A percentile compares a stretch with the other conserved stretches of the same genome.
Evolutionary conservation across 768 basidiomycete genomes (phyloP).

Genomic region (Xerocomus spinulosus): DNA sequence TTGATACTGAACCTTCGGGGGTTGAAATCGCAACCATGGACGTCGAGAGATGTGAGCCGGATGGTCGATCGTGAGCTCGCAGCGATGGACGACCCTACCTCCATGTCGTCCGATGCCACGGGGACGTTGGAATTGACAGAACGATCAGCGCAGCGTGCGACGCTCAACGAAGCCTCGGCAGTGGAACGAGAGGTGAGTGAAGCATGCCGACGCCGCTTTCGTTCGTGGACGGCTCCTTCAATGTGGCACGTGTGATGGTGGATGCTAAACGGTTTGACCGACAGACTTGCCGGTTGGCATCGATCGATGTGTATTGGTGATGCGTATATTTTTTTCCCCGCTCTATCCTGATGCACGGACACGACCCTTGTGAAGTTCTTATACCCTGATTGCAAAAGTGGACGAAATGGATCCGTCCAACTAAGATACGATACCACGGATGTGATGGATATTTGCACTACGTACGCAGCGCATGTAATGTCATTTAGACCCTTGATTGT

Average conservation of each 20-base stretch:
- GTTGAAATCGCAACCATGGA: background rate
- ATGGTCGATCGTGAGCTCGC: conserved; percentile 9
- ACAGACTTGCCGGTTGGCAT: background rate
- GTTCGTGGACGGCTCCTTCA: background rate
- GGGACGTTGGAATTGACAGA: background rate
- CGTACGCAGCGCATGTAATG: background rate
- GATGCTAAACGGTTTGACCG: background rate
- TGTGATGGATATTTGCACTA: background rate
- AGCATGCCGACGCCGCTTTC: background rate
- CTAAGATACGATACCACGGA: background rate
- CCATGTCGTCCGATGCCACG: background rate
- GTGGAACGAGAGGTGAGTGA: background rate
- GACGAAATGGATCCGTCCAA: background rate
- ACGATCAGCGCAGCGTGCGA: background rate
- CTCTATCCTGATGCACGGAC: background rate
- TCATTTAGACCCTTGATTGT: background rate
- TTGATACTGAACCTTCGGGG: conserved; percentile 18
- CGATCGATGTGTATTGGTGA: background rate
- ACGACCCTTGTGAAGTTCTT: background rate
- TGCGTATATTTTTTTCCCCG: background rate
- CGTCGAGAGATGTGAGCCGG: conserved; percentile 5
- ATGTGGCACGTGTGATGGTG: background rate
- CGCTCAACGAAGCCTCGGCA: background rate
- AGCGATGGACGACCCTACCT: background rate
- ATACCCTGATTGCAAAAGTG: too few relatives aligned